Evolutionary conservation across 2,329 filamentous ascomycete species (phyloP).

Genomic region (Ophiostoma ips): DNA sequence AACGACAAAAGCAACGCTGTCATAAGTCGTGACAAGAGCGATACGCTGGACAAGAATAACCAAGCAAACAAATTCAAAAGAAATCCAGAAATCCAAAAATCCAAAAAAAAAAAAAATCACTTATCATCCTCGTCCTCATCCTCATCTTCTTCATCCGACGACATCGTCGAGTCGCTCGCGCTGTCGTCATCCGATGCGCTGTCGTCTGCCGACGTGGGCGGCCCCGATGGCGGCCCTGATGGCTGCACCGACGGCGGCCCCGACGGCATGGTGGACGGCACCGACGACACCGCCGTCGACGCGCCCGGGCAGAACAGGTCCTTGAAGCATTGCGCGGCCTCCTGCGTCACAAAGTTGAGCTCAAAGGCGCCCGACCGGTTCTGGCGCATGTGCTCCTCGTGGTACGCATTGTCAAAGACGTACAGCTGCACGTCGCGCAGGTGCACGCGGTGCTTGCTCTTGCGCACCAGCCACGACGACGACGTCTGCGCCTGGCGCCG

Average conservation of each 20-base stretch:
- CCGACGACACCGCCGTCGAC: background rate
- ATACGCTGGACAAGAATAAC: background rate
- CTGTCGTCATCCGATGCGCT: background rate
- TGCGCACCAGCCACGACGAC: conserved; percentile 36
- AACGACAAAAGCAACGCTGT: background rate
- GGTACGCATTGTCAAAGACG: conserved; percentile 44
- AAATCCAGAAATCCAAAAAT: background rate
- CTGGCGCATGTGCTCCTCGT: conserved; percentile 36
- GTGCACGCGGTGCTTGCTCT: conserved; percentile 32
- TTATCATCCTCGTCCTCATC: background rate
- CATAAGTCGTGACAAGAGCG: background rate
- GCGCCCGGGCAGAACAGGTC: conserved; percentile 24
- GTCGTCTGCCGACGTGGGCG: background rate
- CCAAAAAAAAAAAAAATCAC: background rate
- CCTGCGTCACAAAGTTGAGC: conserved; percentile 32
- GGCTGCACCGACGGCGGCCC: background rate
- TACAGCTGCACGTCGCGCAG: conserved; percentile 42
- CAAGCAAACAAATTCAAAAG: background rate
- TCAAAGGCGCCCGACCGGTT: conserved; percentile 35
- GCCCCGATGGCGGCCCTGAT: no score
- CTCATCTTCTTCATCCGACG: background rate
- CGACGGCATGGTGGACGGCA: background rate
- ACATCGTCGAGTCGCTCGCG: background rate
- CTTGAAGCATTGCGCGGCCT: conserved; percentile 27
- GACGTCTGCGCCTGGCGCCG: conserved; percentile 35